A percentile compares a stretch with the other conserved stretches of the same genome.
These are phyloP conservation scores for Mortierella sp. DNA, from an alignment of 371 early-diverging fungal genomes.

Conservation along the genomic window DNA sequence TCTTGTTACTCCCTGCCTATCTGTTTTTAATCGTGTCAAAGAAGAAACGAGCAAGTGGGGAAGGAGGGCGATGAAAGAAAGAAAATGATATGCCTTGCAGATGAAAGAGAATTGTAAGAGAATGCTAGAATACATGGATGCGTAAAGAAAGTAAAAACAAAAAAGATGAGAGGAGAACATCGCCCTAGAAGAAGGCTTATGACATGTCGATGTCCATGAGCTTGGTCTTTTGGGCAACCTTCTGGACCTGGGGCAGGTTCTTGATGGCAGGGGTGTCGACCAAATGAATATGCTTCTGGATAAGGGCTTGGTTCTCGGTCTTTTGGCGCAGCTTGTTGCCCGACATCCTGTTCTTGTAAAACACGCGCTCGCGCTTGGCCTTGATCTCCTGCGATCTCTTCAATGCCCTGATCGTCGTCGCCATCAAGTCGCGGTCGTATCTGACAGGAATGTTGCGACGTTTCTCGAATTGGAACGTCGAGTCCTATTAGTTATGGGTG, in stretches of 20 bases:
- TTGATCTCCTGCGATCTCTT: constrained; percentile 96
- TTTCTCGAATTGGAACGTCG: constrained; percentile 98
- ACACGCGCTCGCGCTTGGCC: constrained; percentile 91
- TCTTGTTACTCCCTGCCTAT: neutral
- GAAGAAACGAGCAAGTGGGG: neutral
- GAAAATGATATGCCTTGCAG: neutral
- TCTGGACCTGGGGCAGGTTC: constrained; percentile 69
- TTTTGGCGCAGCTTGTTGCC: constrained; percentile 85
- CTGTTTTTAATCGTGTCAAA: neutral
- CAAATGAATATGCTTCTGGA: constrained; percentile 91
- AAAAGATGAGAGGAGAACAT: neutral
- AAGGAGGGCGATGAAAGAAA: neutral
- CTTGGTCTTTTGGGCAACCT: constrained; percentile 65
- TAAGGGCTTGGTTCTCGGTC: constrained; percentile 78
- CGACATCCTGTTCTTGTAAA: constrained; percentile 89
- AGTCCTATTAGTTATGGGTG: constrained; percentile 76
- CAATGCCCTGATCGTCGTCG: constrained; percentile 96
- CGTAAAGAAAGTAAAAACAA: neutral
- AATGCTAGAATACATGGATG: constrained; percentile 10
- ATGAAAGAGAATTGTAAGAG: neutral
- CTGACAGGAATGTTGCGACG: constrained; percentile 97
- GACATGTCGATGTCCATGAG: constrained; percentile 74
- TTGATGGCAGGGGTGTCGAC: constrained; percentile 75
- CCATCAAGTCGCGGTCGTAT: constrained; percentile 96
- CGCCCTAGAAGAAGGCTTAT: constrained; percentile 29